Evolutionary conservation across 2,329 filamentous ascomycete genomes (phyloP).

Genomic region (Epichloe coenophiala): DNA sequence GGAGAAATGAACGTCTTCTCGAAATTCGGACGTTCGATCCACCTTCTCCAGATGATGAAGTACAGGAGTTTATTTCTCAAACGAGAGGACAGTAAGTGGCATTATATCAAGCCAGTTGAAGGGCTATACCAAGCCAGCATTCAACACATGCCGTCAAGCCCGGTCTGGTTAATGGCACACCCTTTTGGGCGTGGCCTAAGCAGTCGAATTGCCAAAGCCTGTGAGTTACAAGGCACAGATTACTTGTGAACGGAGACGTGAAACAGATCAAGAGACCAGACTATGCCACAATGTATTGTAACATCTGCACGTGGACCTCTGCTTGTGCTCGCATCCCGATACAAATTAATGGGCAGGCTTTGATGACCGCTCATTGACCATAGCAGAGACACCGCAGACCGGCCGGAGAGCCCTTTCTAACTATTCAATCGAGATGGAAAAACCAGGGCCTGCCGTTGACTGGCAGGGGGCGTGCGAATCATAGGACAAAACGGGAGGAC

Average conservation of each 20-base stretch:
- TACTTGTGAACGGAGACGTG: background rate
- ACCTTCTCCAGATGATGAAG: background rate
- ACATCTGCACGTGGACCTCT: slow-evolving; percentile 1
- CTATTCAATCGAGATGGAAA: background rate
- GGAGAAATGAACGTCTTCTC: background rate
- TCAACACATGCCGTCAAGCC: background rate
- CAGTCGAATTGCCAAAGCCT: background rate
- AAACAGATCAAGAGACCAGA: background rate
- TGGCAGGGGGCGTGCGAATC: background rate
- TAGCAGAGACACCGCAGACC: background rate
- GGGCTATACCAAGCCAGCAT: background rate
- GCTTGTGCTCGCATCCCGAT: background rate
- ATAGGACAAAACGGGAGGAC: background rate
- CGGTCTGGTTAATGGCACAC: background rate
- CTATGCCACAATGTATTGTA: slow-evolving; percentile 1
- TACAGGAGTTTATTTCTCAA: background rate
- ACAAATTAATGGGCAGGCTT: background rate
- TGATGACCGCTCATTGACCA: background rate
- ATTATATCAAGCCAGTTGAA: background rate
- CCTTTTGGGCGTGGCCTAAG: background rate
- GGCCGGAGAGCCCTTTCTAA: background rate
- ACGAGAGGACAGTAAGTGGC: background rate
- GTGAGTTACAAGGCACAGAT: background rate
- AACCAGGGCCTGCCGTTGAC: background rate
- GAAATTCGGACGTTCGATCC: background rate